A percentile compares a stretch with the other conserved stretches of the same genome.
These are phyloP conservation scores for Simplicillium sp. DNA, from an alignment of 2,329 filamentous ascomycete genomes.

Conservation along the genomic window DNA sequence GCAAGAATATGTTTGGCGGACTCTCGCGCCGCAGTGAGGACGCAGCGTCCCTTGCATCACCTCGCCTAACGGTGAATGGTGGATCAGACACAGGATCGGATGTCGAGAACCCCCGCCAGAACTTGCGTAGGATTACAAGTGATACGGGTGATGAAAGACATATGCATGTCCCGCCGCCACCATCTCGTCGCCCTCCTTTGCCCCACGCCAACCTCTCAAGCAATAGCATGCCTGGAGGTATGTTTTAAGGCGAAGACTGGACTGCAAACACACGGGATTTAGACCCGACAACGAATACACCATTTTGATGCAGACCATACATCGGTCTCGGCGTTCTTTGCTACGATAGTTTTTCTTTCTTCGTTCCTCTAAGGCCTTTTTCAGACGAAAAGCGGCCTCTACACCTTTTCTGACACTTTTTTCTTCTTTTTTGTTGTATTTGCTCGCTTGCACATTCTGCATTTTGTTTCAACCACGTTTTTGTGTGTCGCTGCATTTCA, in stretches of 20 bases:
- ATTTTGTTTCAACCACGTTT: neutral
- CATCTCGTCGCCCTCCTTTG: conserved; percentile 15
- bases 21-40: conserved; percentile 25
- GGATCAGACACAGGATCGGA: conserved; percentile 16
- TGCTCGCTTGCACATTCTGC: conserved; percentile 4
- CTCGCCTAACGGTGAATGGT: conserved; percentile 9
- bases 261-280: no score
- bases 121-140: conserved; percentile 31
- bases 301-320: neutral
- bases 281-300: neutral
- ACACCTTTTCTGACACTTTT: conserved; percentile 5
- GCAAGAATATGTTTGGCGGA: conserved; percentile 32
- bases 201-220: conserved; percentile 17
- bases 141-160: conserved; percentile 25
- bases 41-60: conserved; percentile 12
- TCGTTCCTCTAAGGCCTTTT: no score
- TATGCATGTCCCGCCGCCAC: conserved; percentile 15
- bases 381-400: no score
- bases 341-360: conserved; percentile 6
- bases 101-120: conserved; percentile 24
- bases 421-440: conserved; percentile 7
- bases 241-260: conserved; percentile 26
- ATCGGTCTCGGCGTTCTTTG: neutral
- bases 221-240: conserved; percentile 29
- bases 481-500: neutral